Evolutionary conservation across 805 yeast species (phyloP), one percentile per base, ranked within the genome.

Genomic region (Maudiozyma pseudohumilis): DNA sequence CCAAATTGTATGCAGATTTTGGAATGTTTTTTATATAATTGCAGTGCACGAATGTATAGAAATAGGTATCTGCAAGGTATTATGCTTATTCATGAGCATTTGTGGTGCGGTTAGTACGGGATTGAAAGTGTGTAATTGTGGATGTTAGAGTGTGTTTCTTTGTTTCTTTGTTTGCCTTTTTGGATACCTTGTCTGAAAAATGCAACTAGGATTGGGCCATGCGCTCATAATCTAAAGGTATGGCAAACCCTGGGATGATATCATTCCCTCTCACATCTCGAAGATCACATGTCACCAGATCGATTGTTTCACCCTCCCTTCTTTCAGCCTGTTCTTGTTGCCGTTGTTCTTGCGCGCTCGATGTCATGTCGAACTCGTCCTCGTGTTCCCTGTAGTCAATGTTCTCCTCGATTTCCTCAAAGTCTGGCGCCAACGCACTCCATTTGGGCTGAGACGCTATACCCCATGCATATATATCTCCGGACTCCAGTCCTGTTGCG

Each of bases 391-490:
- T 75, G 53, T 89, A 88, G 40, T 82, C 86, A 8, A 84, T 80
- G 52, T 87, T 89, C 51, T 87, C 95, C 53, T 88, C 96, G 30
- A 88, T 79, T 57, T 88, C 96, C 34, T 82, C 94, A 55, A 89
- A 88, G 57, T 89, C 97, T 1, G 96, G 96, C 0, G 96, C 96
- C 49, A 88, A 65, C 1, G 96, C 94, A 58, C 94, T 81, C 97
- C 97, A 88, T 60, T 84, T 82, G 50, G 87, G 96, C 1, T 95
- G 94, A 16, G 83, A 74, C 28, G 73, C 72, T 8, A 84, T 71
- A 35, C 80, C 73, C 96, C 96, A 89, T 29, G 82, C 55, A 53
- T 83, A 87, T 2, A 88, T 71, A 27, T 75, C 67, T 1, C 96
- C 96, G 23, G 83, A 68, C 52, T 88, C 97, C 38, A 84, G 63